phyloP scores from a whole-genome alignment of 768 basidiomycete species.

The Boletus rubropictus region DNA sequence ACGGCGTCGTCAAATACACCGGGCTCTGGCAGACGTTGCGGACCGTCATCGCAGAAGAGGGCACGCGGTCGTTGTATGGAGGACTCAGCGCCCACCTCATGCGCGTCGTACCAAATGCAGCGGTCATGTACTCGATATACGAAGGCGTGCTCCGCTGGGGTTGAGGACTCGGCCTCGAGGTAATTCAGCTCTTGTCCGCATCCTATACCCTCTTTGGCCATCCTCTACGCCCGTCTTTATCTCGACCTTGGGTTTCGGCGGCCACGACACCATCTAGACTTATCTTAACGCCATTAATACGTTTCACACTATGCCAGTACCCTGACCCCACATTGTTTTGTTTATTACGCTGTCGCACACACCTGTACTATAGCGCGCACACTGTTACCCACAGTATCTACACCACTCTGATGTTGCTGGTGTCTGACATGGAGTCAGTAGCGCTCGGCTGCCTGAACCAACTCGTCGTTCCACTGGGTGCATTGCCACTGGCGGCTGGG shows the following conservation, averaged over 20 bases:
- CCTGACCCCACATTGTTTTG: constrained; percentile 5
- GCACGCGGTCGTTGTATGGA: constrained; percentile 77
- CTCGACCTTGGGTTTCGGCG: neutral
- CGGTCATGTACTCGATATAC: constrained; percentile 95
- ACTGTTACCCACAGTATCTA: constrained; percentile 20
- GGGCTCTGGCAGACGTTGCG: constrained; percentile 81
- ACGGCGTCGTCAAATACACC: constrained; percentile 77
- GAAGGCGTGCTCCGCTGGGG: constrained; percentile 73
- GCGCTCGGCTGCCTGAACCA: too few species aligned
- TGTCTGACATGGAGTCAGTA: neutral
- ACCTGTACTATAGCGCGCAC: constrained; percentile 20
- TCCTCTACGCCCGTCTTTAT: neutral
- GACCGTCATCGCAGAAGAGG: constrained; percentile 87
- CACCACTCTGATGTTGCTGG: constrained; percentile 19
- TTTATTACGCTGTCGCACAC: constrained; percentile 12
- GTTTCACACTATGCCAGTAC: neutral
- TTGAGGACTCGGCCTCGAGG: neutral
- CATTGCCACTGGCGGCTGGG: too few species aligned
- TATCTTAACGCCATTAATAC: constrained; percentile 15
- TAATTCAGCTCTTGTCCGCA: neutral
- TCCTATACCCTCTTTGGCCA: neutral
- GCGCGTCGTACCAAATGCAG: constrained; percentile 95
- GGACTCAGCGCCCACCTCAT: constrained; percentile 93
- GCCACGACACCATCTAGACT: constrained; percentile 10
- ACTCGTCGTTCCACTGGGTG: too few species aligned